Evolutionary conservation across 2,329 filamentous ascomycete species (phyloP), one percentile per base, ranked within the genome.

Genomic region (Blastomyces gilchristii): DNA sequence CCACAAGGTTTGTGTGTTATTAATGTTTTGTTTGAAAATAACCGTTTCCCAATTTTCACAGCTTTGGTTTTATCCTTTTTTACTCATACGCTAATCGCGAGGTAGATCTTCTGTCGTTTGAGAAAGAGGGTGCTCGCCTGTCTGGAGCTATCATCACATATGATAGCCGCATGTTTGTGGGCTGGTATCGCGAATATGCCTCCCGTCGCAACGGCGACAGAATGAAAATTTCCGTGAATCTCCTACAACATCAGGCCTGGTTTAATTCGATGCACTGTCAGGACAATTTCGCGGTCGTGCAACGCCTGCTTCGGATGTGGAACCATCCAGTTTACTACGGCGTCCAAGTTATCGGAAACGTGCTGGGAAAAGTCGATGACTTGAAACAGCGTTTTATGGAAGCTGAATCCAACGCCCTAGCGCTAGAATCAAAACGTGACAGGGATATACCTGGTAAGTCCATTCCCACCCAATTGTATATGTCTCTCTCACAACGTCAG

Each of bases 131-230:
- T 34, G 28, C 41, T 22, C 62, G 62, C 8, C 9, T 63, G 18
- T 61, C 58, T 28, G 50, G 45, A n/a, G 62, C 53, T 43, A 50
- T 63, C 37, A 37, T 63, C 31, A 59, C 58, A 8, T 63, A 63
- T 34, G 62, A 63, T 43, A 31, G 37, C 37, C 62, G 49, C 28
- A 37, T 58, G 8, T 63, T 45, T 34, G 45, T 63, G 22, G 62
- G 52, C 34, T 63, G 62, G 62, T 63, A 63, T 39, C 47, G 57
- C 18, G 50, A 61, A 34, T 61, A 60, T 41, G 62, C 62, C 28
- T 53, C 57, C n/a, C 57, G 58, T 53, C 62, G 62, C 18, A 61
- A 60, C 18, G 47, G 49, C 34, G 43, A 52, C 18, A n/a, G 37
- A 8, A 34, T 28, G 5, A 53, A 45, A 28, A 56, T 63, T 25